phyloP scores from a whole-genome alignment of 306 rosid species.

The Prunus salicina region DNA sequence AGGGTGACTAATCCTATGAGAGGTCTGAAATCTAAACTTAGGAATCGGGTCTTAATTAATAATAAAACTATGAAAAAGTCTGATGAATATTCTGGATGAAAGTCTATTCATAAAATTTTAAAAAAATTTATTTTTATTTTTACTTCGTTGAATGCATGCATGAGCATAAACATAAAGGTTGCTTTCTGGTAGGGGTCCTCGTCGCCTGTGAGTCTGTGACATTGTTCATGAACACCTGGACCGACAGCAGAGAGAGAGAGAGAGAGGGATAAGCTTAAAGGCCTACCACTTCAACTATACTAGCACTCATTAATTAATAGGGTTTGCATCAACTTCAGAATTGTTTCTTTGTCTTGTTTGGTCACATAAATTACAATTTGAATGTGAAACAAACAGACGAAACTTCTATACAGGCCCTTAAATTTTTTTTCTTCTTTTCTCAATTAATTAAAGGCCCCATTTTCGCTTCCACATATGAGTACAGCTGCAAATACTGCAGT shows the following conservation, averaged over 20 bases:
- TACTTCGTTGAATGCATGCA: constrained; percentile 11
- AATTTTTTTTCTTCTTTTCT: not conserved
- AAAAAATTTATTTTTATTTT: not conserved
- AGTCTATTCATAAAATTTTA: not conserved
- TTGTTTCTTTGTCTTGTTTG: constrained; percentile 59
- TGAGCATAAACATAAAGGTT: not conserved
- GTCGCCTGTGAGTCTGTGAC: constrained; percentile 9
- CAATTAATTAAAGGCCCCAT: constrained; percentile 3
- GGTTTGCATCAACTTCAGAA: constrained; percentile 15
- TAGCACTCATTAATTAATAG: not conserved
- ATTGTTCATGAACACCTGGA: constrained; percentile 24
- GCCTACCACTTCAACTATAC: constrained; percentile 15
- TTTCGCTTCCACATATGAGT: constrained; percentile 8
- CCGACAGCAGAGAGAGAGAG: not conserved
- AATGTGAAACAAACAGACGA: constrained; percentile 42
- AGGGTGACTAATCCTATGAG: not conserved
- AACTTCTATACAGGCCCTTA: constrained; percentile 7
- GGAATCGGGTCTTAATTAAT: not conserved
- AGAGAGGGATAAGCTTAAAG: constrained; percentile 3
- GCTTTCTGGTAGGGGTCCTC: constrained; percentile 17
- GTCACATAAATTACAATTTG: constrained; percentile 27
- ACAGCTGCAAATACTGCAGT: constrained; percentile 4
- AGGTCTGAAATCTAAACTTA: not conserved
- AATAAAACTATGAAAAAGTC: not conserved
- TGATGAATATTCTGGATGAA: not conserved